Base-by-base conservation (phyloP, 768 basidiomycete species). In the Tubosaeta sp. region DNA sequence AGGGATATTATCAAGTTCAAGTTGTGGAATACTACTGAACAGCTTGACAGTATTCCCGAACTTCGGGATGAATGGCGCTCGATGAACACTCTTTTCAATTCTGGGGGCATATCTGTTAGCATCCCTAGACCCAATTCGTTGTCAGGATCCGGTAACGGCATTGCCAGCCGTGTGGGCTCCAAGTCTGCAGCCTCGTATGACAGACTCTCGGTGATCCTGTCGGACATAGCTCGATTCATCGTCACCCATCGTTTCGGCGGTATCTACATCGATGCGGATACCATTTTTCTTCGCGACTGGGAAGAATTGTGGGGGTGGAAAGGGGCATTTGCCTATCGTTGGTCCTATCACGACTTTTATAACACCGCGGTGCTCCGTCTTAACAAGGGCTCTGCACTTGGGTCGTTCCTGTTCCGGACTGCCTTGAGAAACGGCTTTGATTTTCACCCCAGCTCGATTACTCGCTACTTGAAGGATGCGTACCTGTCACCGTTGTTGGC, bases 1-100 rank as follows among this genome's bases (percentile, higher is more conserved):
- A 7, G 21, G 38, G 21, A 39, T 39, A 39, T 22, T 11, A 39
- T 39, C 64, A 83, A 86, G 60, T 39, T 39, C 21, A 39, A 86
- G 68, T 72, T 94, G 59, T 97, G 94, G 94, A 96, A 97, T 65
- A 95, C 94, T 12, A 96, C 94, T 0, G 93, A 96, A 62, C 93
- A 94, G 67, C 77, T 97, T 16, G 93, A 96, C 62, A 86, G 84
- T 39, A 39, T 39, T 39, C 38, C 38, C 9, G 94, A 97, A 67
- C 79, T 95, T 52, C 84, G 84, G 64, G 82, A 92, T 52, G 91
- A 93, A 57, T 96, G 94, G 94, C 74, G 92, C 35, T 73, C 69
- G 2, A 74, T 91, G 63, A 79, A 81, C 19, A 82, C 78, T 19
- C 73, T 95, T 46, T 95, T 96, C 79, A 96, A 95, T 63, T 88